Evolutionary conservation across 108 stramenopile species (phyloP), one percentile per base, ranked within the genome.

Genomic region (Skeletonema tropicum): DNA sequence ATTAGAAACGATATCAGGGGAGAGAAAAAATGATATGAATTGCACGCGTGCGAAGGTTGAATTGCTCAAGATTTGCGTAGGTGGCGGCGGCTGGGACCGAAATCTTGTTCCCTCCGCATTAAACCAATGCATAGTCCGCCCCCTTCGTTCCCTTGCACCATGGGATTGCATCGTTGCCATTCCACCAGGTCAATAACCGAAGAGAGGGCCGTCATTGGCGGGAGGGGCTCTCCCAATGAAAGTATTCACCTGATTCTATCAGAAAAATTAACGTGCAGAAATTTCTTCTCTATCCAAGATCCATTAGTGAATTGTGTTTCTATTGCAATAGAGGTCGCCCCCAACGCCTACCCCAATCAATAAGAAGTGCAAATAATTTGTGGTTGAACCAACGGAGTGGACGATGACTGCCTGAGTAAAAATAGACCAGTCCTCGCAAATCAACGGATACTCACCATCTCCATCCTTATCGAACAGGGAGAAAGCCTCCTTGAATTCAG

Each of bases 401-500:
- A 26, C n/a, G 19, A 21, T 46, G 11, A 66, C n/a, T 11, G 52
- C 42, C 17, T 48, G 7, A 10, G 46, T 19, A 62, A 42, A 35
- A 62, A 48, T 19, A 29, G 11, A 12, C 38, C 45, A 19, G 45
- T 10, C 55, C 2, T 26, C 1, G 21, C 10, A 49, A 68, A 67
- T 25, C 61, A 64, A 42, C 26, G 33, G 26, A 57, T 6, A 91
- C 91, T 90, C 76, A 94, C 98, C 97, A 91, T 98, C 97, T 33
- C 99, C 99, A 73, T 99, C 99, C 97, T 98, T 99, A 85, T 99
- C 99, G 85, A 99, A 99, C 10, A 99, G 90, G 90, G 96, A 97
- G 93, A 99, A 99, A 42, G 99, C 99, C 94, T 99, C 99, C 98
- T 99, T 99, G 97, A 99, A 99, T 94, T 99, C 98, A 71, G 97